A percentile compares a stretch with the other conserved stretches of the same genome.
Conservation (phyloP, 2,329 filamentous ascomycete genomes). For the Phialocephala subalpina region DNA sequence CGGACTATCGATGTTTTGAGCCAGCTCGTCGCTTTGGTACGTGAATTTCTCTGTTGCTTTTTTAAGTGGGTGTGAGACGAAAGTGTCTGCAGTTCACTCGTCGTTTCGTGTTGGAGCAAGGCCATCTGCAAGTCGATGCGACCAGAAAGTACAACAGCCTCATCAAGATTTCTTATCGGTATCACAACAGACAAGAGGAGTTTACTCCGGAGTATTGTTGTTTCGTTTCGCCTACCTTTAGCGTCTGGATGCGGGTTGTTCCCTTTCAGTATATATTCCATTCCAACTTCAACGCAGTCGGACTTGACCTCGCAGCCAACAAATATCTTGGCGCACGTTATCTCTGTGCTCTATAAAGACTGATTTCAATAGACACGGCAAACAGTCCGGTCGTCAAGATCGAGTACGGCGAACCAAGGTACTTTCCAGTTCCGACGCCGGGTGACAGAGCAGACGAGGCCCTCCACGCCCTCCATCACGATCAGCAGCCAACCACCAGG, state of each 20-base stretch:
- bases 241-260: not conserved
- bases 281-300: not conserved
- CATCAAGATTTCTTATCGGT: not conserved
- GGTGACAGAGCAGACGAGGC: conserved; percentile 17
- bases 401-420: conserved; percentile 9
- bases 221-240: not conserved
- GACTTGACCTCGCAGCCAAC: not conserved
- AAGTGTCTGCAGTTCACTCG: not conserved
- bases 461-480: conserved; percentile 21
- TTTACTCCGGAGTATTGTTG: not conserved
- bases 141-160: not conserved
- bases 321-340: not conserved
- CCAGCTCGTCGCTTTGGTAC: conserved; percentile 7
- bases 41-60: not conserved
- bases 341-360: not conserved
- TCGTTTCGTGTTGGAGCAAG: not conserved
- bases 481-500: conserved; percentile 1
- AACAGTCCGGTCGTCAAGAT: conserved; percentile 21
- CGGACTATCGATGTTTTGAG: not conserved
- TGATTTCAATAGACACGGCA: conserved; percentile 1
- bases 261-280: not conserved
- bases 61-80: not conserved
- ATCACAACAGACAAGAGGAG: not conserved
- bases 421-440: conserved; percentile 1
- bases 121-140: not conserved